Evolutionary conservation across 2,329 filamentous ascomycete species (phyloP).

Genomic region (Pyrenochaeta sp.): DNA sequence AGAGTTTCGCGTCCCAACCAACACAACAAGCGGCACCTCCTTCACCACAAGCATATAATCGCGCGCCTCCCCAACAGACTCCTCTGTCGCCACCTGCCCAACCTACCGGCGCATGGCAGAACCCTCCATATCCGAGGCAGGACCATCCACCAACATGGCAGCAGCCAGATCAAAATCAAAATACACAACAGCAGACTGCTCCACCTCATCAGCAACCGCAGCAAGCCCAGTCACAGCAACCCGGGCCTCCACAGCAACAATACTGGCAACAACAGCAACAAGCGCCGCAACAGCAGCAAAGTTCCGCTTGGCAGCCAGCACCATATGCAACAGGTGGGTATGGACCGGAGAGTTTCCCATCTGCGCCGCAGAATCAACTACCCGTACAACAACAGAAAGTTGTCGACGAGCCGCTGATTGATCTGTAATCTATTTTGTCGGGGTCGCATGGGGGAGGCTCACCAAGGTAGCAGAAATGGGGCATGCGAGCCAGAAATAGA

Average conservation of each 20-base stretch:
- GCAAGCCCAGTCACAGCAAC: slow-evolving; percentile 6
- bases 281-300: slow-evolving; percentile 45
- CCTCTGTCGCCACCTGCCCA: slow-evolving; percentile 43
- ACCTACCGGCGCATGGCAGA: slow-evolving; percentile 40
- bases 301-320: slow-evolving; percentile 43
- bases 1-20: slow-evolving; percentile 43
- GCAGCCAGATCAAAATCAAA: slow-evolving; percentile 13
- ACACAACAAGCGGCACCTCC: slow-evolving; percentile 44
- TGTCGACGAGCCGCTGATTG: slow-evolving; percentile 81
- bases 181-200: slow-evolving; percentile 22
- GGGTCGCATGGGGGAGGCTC: too few relatives aligned
- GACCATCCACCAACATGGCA: slow-evolving; percentile 38
- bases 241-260: slow-evolving; percentile 17
- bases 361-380: slow-evolving; percentile 67
- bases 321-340: slow-evolving; percentile 52
- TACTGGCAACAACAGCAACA: slow-evolving; percentile 33
- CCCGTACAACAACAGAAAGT: slow-evolving; percentile 56
- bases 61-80: slow-evolving; percentile 33
- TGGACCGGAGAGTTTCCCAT: slow-evolving; percentile 66
- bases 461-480: too few relatives aligned
- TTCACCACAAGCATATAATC: slow-evolving; percentile 45
- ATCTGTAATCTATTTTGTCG: slow-evolving; percentile 65
- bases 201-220: slow-evolving; percentile 32
- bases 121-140: slow-evolving; percentile 42
- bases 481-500: too few relatives aligned